Percentiles rank a stretch among this genome's conserved stretches.
Evolutionary conservation across 2,329 filamentous ascomycete species (phyloP).

Genomic region (Alternaria metachromatica): DNA sequence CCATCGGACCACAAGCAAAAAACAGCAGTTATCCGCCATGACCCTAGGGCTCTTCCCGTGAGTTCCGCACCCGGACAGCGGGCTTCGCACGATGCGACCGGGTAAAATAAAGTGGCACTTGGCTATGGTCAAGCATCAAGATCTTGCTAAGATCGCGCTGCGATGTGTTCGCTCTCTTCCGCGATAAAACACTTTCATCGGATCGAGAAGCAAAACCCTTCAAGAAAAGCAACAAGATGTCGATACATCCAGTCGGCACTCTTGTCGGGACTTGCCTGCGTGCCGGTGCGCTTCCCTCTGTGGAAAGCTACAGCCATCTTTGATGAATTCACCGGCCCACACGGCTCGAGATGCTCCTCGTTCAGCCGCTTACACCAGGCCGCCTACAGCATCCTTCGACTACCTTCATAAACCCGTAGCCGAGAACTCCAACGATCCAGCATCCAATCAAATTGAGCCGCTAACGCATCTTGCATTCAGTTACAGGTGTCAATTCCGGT

Average conservation of each 20-base stretch:
- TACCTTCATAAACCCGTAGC: slow-evolving; percentile 2
- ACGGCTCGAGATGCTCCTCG: slow-evolving; percentile 6
- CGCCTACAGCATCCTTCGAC: slow-evolving; percentile 8
- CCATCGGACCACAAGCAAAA: slow-evolving; percentile 5
- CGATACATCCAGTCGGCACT: background rate
- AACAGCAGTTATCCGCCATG: slow-evolving; percentile 1
- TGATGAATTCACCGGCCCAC: background rate
- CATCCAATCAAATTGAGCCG: slow-evolving; percentile 3
- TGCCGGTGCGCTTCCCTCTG: background rate
- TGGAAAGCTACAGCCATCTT: background rate
- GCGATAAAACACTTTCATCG: background rate
- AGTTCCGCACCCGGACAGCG: background rate
- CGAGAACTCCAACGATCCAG: slow-evolving; percentile 5
- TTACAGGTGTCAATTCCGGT: slow-evolving; percentile 8
- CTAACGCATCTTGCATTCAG: slow-evolving; percentile 2
- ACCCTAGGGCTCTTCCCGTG: background rate
- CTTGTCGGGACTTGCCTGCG: background rate
- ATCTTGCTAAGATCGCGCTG: background rate
- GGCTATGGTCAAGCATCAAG: background rate
- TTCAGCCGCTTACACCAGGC: slow-evolving; percentile 10
- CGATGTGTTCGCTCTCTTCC: background rate
- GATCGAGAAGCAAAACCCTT: background rate
- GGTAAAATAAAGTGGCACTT: slow-evolving; percentile 5
- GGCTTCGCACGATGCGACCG: slow-evolving; percentile 1
- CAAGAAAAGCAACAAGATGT: background rate